These are phyloP conservation scores for Rhododendron vialii DNA, from an alignment of 148 eudicot species.

Conservation along the genomic window DNA sequence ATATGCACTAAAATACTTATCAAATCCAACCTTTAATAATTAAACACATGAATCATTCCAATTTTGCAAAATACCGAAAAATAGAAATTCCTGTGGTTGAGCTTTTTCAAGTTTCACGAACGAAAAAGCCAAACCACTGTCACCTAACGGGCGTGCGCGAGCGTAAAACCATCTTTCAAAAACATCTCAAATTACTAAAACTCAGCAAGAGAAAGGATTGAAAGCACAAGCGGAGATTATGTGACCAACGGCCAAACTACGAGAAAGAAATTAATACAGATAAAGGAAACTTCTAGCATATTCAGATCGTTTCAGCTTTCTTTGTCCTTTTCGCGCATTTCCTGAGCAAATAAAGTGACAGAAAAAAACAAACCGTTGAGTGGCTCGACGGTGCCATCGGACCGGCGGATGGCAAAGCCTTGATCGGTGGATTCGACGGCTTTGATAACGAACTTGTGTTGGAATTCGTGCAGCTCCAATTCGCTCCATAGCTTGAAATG, in stretches of 20 bases:
- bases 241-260: not conserved
- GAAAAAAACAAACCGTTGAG: conserved; percentile 33
- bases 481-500: conserved; percentile 64
- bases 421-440: conserved; percentile 50
- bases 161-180: no score
- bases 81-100: not conserved
- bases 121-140: no score
- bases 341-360: not conserved
- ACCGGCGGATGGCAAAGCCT: conserved; percentile 60
- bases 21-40: not conserved
- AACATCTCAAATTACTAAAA: no score
- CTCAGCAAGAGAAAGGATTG: no score
- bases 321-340: not conserved
- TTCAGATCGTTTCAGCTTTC: not conserved
- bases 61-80: no score
- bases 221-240: no score
- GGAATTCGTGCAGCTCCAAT: conserved; percentile 59
- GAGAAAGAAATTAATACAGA: not conserved
- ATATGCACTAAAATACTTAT: not conserved
- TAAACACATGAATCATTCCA: not conserved
- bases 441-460: conserved; percentile 59
- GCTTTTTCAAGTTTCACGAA: not conserved
- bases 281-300: not conserved
- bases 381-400: conserved; percentile 61
- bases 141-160: no score